These are phyloP conservation scores for Cydonia oblonga DNA, from an alignment of 331 rosid species.

Conservation along the genomic window DNA sequence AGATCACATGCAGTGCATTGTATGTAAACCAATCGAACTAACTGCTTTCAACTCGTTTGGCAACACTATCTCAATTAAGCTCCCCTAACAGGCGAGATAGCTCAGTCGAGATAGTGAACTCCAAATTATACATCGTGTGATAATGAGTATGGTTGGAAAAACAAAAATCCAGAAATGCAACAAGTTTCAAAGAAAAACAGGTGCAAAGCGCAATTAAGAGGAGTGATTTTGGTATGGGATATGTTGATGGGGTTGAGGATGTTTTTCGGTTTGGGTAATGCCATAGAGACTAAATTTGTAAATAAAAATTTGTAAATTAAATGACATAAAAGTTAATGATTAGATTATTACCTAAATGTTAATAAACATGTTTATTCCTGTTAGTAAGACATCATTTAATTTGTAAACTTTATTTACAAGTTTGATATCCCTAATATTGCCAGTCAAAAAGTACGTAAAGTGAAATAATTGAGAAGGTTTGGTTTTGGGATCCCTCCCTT, in stretches of 20 bases:
- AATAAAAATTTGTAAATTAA: too few relatives aligned
- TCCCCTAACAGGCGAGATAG: neutral
- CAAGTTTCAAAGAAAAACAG: neutral
- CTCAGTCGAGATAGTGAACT: neutral
- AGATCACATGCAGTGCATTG: neutral
- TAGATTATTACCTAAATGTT: too few relatives aligned
- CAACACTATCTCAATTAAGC: neutral
- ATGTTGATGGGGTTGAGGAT: neutral
- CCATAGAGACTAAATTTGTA: too few relatives aligned
- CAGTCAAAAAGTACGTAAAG: neutral
- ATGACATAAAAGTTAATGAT: too few relatives aligned
- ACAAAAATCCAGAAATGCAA: neutral
- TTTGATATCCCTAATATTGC: too few relatives aligned
- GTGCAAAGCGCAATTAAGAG: neutral
- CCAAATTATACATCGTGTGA: neutral
- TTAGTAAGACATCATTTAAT: too few relatives aligned
- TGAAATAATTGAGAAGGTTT: neutral
- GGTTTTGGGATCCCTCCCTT: neutral
- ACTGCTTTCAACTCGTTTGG: too few relatives aligned
- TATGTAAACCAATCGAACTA: too few relatives aligned
- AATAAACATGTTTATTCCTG: too few relatives aligned
- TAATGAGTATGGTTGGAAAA: neutral
- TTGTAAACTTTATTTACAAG: too few relatives aligned
- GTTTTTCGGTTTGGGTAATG: too few relatives aligned
- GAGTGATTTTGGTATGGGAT: neutral